Base-by-base conservation (phyloP, 2,329 filamentous ascomycete genomes). In the Fusarium anguioides region DNA sequence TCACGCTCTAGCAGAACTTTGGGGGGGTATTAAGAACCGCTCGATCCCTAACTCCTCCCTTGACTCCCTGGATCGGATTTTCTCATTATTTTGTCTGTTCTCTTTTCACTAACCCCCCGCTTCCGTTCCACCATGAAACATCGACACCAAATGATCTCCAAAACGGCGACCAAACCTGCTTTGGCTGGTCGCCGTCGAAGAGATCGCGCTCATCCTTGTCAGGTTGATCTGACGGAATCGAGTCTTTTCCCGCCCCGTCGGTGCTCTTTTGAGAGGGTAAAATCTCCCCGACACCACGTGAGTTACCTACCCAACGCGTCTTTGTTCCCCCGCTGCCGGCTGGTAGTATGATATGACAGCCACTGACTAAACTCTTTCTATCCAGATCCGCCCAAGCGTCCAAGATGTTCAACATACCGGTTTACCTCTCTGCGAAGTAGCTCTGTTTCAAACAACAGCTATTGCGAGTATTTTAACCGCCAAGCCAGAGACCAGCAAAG, bases 191-290 rank as follows among this genome's bases (percentile, higher is more conserved):
- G 57, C 14, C 60, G 60, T 18, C 60, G 60, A 37, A n/a, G 41
- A 18, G 37, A 56, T 15, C 27, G 58, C 4, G n/a, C 33, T 26
- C 42, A 27, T n/a, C 27, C 33, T 15, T 64, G 51, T 21, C 50
- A 12, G 3, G 50, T 9, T 37, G 44, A 50, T 27, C 17, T n/a
- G 12, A 27, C 39, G 8, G 60, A 64, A 5, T 23, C 59, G 7
- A 58, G 23, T 11, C 18, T 63, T 64, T 63, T 63, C 44, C 60
- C 23, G n/a, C 60, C 60, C 39, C 60, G 50, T 20, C 44, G 60
- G 10, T 63, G 50, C 35, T 50, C 60, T 5, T 56, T 64, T 17
- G 5, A 36, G 1, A 10, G 21, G 15, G 39, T n/a, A n/a, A 58
- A 45, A 39, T 29, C 59, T 4, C 39, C 44, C 12, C 49, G n/a